Base-by-base conservation (phyloP, 345 rosid genomes). In the Gossypium rotundifolium region DNA sequence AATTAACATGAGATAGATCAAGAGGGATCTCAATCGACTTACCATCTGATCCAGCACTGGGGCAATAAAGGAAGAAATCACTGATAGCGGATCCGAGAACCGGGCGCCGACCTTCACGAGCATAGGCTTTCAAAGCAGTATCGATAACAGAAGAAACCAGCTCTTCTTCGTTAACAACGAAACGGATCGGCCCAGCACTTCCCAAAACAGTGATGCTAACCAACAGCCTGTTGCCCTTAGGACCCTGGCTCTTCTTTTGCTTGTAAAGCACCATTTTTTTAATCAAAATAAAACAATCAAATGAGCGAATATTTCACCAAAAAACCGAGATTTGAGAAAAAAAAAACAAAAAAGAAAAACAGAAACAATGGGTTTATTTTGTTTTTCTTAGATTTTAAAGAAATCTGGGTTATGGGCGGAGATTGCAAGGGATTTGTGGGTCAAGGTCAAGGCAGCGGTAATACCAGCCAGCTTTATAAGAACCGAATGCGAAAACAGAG, bases 401-500 rank as follows among this genome's bases (percentile, higher is more conserved):
- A 33, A 70, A 70, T 29, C 29, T n/a, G 48, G 66, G 23, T 60
- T 25, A 73, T 25, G 3, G 52, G 13, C 6, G 65, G 48, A 17
- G 57, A 16, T 2, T 2, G 25, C 3, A 13, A 7, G 10, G 10
- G 33, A 10, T 33, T 51, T 22, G 9, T 12, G 40, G 98, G 93
- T 96, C 97, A 82, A 89, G 79, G 80, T 97, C 95, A 73, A 87
- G 82, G 96, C 99, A 93, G 90, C 97, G 98, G 65, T 82, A 91
- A 93, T 93, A 95, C 99, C 99, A 95, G 90, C 92, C 97, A 80
- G 88, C 90, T 81, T 91, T 93, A 93, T 98, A 93, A 63, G 99
- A 93, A n/a, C 94, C 99, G 79, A 93, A 95, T 42, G 96, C 83
- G 78, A 89, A 93, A 82, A 84, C 86, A 80, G 84, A 84, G 68